Conservation (phyloP, 2,329 filamentous ascomycete genomes). For the Microdochium trichocladiopsis region DNA sequence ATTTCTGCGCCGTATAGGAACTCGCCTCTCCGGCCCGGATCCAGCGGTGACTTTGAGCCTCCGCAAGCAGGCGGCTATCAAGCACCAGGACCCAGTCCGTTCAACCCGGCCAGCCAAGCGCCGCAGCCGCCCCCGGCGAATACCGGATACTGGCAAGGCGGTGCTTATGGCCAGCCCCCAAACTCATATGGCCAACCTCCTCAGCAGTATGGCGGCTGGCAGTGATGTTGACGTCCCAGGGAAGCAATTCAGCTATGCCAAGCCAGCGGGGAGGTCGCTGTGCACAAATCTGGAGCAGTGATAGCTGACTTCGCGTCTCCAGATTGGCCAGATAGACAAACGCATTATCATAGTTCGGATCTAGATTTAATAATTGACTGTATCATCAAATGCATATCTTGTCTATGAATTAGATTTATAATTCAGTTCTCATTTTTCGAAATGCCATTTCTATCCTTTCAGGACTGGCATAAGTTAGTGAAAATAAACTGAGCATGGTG, state of each 20-base stretch:
- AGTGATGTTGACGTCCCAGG: slow-evolving; percentile 1
- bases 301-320: too few species aligned
- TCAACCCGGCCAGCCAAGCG: slow-evolving; percentile 16
- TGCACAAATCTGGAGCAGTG: too few species aligned
- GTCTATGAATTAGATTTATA: too few species aligned
- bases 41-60: slow-evolving; percentile 34
- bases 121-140: slow-evolving; percentile 8
- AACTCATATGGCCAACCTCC: slow-evolving; percentile 6
- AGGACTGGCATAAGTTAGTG: too few species aligned
- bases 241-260: background rate
- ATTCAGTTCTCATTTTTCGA: too few species aligned
- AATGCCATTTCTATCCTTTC: too few species aligned
- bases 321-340: too few species aligned
- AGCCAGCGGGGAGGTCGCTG: too few species aligned
- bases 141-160: slow-evolving; percentile 14
- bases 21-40: slow-evolving; percentile 43
- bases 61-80: slow-evolving; percentile 20
- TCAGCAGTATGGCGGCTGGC: slow-evolving; percentile 8
- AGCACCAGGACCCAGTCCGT: slow-evolving; percentile 12
- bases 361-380: too few species aligned
- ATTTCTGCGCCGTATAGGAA: slow-evolving; percentile 39
- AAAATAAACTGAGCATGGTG: too few species aligned
- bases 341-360: too few species aligned
- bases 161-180: slow-evolving; percentile 6
- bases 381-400: too few species aligned